Base-by-base conservation (phyloP, 805 yeast genomes). In the Pichia membranifaciens region DNA sequence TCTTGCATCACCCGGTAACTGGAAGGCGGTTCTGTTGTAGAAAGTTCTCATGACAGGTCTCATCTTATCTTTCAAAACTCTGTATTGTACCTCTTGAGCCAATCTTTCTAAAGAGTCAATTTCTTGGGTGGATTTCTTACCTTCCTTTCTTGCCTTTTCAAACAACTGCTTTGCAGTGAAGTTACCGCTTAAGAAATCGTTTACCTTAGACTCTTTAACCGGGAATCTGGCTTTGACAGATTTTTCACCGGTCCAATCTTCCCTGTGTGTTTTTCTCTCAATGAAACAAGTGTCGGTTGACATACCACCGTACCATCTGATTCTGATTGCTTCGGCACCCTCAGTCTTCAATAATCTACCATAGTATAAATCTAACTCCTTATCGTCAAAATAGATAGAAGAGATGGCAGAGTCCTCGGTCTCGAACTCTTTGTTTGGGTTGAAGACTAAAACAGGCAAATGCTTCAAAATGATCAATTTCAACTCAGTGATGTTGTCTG, bases 261-360 rank as follows among this genome's bases (percentile, higher is more conserved):
- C 99, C 67, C 99, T 79, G 64, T 93, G 99, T 5, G 99, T 93
- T 67, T 93, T 93, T 67, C 99, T 80, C 70, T 93, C 99, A 41
- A 91, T 96, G 54, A 93, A 93, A 47, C 91, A 87, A 37, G 86
- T 87, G 57, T 91, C 96, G 2, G 90, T 76, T 46, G 77, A 75
- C 99, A 93, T 93, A 47, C 96, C 96, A 63, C 99, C 99, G 65
- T 93, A 93, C 99, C 99, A 93, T 72, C 99, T 83, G 62, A 93
- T 75, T 70, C 99, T 83, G 54, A 91, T 89, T 20, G 98, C 98
- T 69, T 93, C 99, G 5, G 99, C 99, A 66, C 99, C 99, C 73
- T 93, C 99, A 59, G 88, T 93, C 68, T 93, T 93, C 64, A 93
- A 81, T 59, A 93, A 75, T 67, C 99, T 81, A 32, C 99, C 99